These are phyloP conservation scores for Pseudogymnoascus sp. DNA, from an alignment of 2,329 filamentous ascomycete species.

Conservation along the genomic window DNA sequence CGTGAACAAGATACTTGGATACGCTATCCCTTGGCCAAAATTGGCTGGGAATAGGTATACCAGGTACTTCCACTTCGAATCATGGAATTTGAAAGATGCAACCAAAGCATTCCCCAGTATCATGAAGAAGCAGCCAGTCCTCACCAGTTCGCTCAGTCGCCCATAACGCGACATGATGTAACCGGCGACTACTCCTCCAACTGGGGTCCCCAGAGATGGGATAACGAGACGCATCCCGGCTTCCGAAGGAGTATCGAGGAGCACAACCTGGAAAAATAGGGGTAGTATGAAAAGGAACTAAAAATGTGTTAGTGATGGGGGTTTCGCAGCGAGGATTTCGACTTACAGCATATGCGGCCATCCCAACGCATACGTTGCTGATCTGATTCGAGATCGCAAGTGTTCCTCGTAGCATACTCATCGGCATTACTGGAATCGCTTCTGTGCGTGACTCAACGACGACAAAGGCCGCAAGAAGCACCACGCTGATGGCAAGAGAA, in stretches of 20 bases:
- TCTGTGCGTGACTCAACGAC: constrained; percentile 41
- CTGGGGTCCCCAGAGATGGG: constrained; percentile 52
- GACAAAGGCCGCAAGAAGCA: constrained; percentile 40
- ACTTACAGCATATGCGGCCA: constrained; percentile 55
- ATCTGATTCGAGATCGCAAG: constrained; percentile 49
- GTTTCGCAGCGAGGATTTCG: not conserved
- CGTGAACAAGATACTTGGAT: constrained; percentile 53
- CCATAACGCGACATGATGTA: constrained; percentile 52
- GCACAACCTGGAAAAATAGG: constrained; percentile 62
- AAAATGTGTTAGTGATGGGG: constrained; percentile 10
- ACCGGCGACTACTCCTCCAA: constrained; percentile 50
- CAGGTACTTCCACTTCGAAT: constrained; percentile 48
- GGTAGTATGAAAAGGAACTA: constrained; percentile 63
- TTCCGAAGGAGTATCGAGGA: constrained; percentile 54
- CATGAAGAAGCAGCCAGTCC: constrained; percentile 45
- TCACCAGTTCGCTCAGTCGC: constrained; percentile 44
- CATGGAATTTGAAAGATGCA: constrained; percentile 41
- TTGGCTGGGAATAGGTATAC: constrained; percentile 51
- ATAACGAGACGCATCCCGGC: constrained; percentile 59
- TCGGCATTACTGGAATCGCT: constrained; percentile 47
- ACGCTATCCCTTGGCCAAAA: constrained; percentile 53
- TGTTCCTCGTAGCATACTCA: constrained; percentile 49
- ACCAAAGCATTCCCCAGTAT: constrained; percentile 47
- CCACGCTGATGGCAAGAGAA: constrained; percentile 37
- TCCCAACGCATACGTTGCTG: constrained; percentile 53